Base-by-base conservation (phyloP, 1,139 yeast genomes). In the Yamadazyma diospyri region DNA sequence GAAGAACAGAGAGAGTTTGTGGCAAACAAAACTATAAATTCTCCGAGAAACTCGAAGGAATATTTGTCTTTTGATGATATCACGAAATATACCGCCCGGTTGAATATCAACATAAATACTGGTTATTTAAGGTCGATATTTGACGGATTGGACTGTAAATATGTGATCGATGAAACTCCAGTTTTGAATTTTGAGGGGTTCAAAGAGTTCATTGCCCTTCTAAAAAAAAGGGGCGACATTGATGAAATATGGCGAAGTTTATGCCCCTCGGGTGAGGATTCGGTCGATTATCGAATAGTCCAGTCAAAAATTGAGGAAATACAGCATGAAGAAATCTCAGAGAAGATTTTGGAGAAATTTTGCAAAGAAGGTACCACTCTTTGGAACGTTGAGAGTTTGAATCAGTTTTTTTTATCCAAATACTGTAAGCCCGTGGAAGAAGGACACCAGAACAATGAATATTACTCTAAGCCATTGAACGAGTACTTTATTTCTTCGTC, bases 401-500 rank as follows among this genome's bases (percentile, higher is more conserved):
- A 75, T 17, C 70, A 69, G 32, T 71, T 66, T 43, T 52, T 83
- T 14, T 46, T 67, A 23, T 78, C 86, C 2, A 64, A 69, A 22
- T 59, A 64, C 44, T 57, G 68, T 12, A 45, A 61, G 18, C 68
- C 74, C 12, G 42, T 62, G 32, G 34, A 47, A 38, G 30, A 70
- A 57, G 40, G 39, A 1, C 23, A 22, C 2, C 35, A 28, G 14
- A 46, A 46, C n/a, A 31, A 27, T 6, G 48, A 34, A 7, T 83
- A 83, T 45, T 75, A 75, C 46, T 56, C 76, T 2, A 69, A 70
- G 23, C 97, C 98, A 0, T 52, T 94, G 26, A 86, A 78, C 48
- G 92, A 88, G 44, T 94, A 94, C 51, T 88, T 67, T 50, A 83
- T 94, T 19, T 86, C 96, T 0, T 85, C 97, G 0, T 88, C 97